Percentiles rank a stretch among this genome's conserved stretches.
Evolutionary conservation across 2,329 filamentous ascomycete genomes (phyloP).

Genomic region (Aureobasidium sp.): DNA sequence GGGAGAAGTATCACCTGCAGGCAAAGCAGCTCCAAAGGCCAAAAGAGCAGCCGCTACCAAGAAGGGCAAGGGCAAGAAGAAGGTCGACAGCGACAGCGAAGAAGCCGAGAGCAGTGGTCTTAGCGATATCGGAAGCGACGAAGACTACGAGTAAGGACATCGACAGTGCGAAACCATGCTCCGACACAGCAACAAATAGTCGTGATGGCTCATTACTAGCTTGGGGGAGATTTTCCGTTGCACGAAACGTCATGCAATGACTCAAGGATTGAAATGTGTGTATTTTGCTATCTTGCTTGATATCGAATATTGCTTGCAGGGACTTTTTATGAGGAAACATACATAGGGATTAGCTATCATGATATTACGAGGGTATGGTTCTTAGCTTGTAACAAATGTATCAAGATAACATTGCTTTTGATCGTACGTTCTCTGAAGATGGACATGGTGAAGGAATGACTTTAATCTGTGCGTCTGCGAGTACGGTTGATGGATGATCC

Average conservation of each 20-base stretch:
- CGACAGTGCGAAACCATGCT: not conserved
- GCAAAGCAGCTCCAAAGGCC: slow-evolving; percentile 48
- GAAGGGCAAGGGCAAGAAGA: not conserved
- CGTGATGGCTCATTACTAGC: not conserved
- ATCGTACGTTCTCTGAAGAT: not conserved
- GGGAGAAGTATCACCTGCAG: slow-evolving; percentile 24
- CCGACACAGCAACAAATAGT: not conserved
- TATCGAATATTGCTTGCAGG: not conserved
- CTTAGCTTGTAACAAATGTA: not conserved
- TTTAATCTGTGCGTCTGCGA: not conserved
- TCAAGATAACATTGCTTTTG: not conserved
- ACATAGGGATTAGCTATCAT: not conserved
- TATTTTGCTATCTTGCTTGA: not conserved
- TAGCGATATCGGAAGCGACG: slow-evolving; percentile 3
- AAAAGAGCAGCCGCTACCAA: not conserved
- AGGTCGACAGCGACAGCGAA: not conserved
- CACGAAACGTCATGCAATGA: not conserved
- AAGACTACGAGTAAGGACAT: not conserved
- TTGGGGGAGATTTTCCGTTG: not conserved
- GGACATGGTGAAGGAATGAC: not conserved
- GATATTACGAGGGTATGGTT: not conserved
- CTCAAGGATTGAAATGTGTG: not conserved
- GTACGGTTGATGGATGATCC: not conserved
- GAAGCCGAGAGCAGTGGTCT: slow-evolving; percentile 5
- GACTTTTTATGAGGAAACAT: not conserved